These are phyloP conservation scores for Wallemia mellicola DNA, from an alignment of 1,284 basidiomycete species.

Conservation along the genomic window DNA sequence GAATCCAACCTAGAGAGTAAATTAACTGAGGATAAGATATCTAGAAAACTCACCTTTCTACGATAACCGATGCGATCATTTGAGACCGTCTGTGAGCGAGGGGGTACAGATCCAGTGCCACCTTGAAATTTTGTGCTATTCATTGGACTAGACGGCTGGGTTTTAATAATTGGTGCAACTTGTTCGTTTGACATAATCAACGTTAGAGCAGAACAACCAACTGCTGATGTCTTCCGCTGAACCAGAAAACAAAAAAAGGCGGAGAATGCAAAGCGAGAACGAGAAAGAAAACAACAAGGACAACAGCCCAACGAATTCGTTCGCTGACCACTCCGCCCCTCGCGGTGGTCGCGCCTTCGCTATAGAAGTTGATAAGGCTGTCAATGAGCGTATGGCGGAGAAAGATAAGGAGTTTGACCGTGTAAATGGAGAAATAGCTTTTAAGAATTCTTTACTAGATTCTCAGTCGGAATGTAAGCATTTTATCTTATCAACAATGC, in stretches of 20 bases:
- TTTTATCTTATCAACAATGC: too few relatives aligned
- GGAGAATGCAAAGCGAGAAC: not conserved
- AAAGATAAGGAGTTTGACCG: not conserved
- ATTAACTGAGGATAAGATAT: too few relatives aligned
- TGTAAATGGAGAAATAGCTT: not conserved
- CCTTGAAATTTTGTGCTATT: not conserved
- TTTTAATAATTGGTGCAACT: not conserved
- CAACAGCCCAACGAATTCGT: not conserved
- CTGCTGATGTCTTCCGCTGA: too few relatives aligned
- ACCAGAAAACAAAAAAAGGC: not conserved
- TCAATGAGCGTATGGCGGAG: not conserved
- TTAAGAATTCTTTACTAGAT: not conserved
- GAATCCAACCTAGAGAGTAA: not conserved
- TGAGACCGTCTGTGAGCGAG: not conserved
- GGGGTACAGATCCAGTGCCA: not conserved
- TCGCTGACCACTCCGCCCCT: not conserved
- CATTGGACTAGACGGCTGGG: not conserved
- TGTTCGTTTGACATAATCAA: not conserved
- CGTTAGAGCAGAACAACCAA: too few relatives aligned
- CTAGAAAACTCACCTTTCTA: not conserved
- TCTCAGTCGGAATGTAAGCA: not conserved
- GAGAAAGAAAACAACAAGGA: not conserved
- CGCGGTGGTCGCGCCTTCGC: not conserved
- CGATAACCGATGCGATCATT: not conserved
- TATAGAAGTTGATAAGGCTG: not conserved